Evolutionary conservation across 1,284 basidiomycete genomes (phyloP).

Genomic region (Phylloporus sp.): DNA sequence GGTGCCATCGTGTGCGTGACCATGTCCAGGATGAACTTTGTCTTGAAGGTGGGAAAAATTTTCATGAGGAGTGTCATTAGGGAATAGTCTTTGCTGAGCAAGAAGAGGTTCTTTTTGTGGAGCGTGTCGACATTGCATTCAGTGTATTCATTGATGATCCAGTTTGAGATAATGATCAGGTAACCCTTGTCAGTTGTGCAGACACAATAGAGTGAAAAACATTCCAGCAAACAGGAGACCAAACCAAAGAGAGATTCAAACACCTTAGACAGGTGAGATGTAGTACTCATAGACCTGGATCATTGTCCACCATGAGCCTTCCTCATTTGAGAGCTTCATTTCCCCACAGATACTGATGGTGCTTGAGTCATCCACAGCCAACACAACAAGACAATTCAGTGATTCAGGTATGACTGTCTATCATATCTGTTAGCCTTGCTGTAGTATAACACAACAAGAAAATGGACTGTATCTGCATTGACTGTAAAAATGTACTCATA

Average conservation of each 20-base stretch:
- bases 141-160: conserved; percentile 95
- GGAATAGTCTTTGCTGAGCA: conserved; percentile 20
- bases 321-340: conserved; percentile 92
- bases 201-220: conserved; percentile 96
- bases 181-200: conserved; percentile 96
- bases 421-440: conserved; percentile 17
- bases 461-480: conserved; percentile 92
- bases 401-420: conserved; percentile 83
- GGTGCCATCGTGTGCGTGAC: conserved; percentile 90
- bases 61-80: conserved; percentile 95
- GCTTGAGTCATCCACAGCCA: conserved; percentile 85
- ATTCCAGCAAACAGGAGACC: conserved; percentile 96
- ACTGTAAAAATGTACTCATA: conserved; percentile 98
- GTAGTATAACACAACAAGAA: not conserved
- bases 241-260: conserved; percentile 97
- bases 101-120: conserved; percentile 95
- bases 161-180: conserved; percentile 95
- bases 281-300: conserved; percentile 99
- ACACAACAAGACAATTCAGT: conserved; percentile 89
- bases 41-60: conserved; percentile 96
- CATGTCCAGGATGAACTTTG: conserved; percentile 91
- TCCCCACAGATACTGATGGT: conserved; percentile 98
- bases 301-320: conserved; percentile 97
- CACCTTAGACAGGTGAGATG: conserved; percentile 96
- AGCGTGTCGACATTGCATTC: conserved; percentile 92